Percentiles rank a stretch among this genome's conserved stretches.
Evolutionary conservation across 2,329 filamentous ascomycete species (phyloP).

Genomic region (Ilyonectria mors-panacis): DNA sequence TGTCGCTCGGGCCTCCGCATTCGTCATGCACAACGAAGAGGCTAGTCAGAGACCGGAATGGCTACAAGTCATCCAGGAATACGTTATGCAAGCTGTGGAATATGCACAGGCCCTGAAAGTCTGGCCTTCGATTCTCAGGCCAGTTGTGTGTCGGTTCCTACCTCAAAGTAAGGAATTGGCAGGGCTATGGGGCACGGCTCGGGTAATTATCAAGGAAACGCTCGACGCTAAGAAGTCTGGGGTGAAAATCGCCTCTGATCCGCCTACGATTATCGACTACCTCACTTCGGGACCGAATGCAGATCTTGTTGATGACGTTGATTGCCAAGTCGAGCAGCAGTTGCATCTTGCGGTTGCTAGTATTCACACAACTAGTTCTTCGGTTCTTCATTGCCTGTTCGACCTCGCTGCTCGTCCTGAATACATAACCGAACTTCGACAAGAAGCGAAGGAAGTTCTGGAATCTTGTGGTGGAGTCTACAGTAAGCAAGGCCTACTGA

Average conservation of each 20-base stretch:
- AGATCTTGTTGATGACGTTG: not conserved
- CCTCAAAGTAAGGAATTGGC: not conserved
- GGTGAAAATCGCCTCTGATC: not conserved
- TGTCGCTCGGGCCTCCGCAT: slow-evolving; percentile 8
- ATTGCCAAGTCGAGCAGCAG: slow-evolving; percentile 6
- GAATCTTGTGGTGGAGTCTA: slow-evolving; percentile 3
- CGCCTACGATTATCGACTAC: slow-evolving; percentile 13
- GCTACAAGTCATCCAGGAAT: slow-evolving; percentile 9
- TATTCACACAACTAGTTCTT: slow-evolving; percentile 15
- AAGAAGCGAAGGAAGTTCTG: slow-evolving; percentile 3
- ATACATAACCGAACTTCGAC: slow-evolving; percentile 11
- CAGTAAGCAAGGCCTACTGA: not conserved
- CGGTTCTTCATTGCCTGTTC: slow-evolving; percentile 7
- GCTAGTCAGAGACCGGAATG: slow-evolving; percentile 10
- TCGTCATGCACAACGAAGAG: slow-evolving; percentile 12
- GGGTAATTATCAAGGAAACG: slow-evolving; percentile 1
- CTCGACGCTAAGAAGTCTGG: not conserved
- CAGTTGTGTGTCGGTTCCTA: not conserved
- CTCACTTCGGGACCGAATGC: not conserved
- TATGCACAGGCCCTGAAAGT: slow-evolving; percentile 12
- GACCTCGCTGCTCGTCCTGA: slow-evolving; percentile 21
- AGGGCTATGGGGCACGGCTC: not conserved
- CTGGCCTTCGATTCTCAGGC: slow-evolving; percentile 8
- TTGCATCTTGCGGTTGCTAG: slow-evolving; percentile 7
- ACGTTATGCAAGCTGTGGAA: slow-evolving; percentile 1